Evolutionary conservation across 2,329 filamentous ascomycete species (phyloP).

Genomic region (Beauveria rudraprayagi): DNA sequence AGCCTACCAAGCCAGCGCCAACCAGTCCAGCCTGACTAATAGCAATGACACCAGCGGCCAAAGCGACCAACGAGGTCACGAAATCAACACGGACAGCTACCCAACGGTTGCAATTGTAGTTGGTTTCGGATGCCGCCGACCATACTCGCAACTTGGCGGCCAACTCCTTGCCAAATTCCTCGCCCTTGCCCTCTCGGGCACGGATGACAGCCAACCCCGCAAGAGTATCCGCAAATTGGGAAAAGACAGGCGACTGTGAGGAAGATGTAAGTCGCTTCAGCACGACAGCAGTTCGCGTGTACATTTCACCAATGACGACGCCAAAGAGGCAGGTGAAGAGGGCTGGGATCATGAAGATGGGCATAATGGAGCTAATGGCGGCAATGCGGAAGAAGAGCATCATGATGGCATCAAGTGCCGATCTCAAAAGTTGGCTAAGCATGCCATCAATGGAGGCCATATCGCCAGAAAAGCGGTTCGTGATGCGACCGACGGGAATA

Average conservation of each 20-base stretch:
- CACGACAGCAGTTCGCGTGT: constrained; percentile 40
- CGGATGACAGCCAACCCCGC: constrained; percentile 44
- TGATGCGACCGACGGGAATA: constrained; percentile 43
- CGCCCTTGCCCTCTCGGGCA: constrained; percentile 39
- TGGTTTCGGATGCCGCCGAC: constrained; percentile 39
- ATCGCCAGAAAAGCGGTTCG: constrained; percentile 49
- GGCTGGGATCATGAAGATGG: constrained; percentile 41
- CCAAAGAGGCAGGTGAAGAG: constrained; percentile 37
- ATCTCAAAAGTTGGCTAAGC: constrained; percentile 37
- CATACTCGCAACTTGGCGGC: constrained; percentile 41
- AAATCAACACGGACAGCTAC: constrained; percentile 47
- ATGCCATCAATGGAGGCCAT: constrained; percentile 46
- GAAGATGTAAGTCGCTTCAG: constrained; percentile 38
- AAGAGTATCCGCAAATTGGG: constrained; percentile 46
- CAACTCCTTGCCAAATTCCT: constrained; percentile 39
- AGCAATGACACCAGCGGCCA: constrained; percentile 45
- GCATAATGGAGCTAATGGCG: constrained; percentile 43
- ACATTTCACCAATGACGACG: constrained; percentile 40
- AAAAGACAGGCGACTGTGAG: constrained; percentile 46
- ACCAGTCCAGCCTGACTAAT: constrained; percentile 38
- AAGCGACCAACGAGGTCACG: constrained; percentile 43
- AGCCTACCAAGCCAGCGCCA: constrained; percentile 45
- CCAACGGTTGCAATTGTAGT: constrained; percentile 51
- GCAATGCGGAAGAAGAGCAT: constrained; percentile 38
- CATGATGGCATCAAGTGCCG: constrained; percentile 33